Evolutionary conservation across 2,329 filamentous ascomycete species (phyloP), one percentile per base, ranked within the genome.

Genomic region (Calycina marina): DNA sequence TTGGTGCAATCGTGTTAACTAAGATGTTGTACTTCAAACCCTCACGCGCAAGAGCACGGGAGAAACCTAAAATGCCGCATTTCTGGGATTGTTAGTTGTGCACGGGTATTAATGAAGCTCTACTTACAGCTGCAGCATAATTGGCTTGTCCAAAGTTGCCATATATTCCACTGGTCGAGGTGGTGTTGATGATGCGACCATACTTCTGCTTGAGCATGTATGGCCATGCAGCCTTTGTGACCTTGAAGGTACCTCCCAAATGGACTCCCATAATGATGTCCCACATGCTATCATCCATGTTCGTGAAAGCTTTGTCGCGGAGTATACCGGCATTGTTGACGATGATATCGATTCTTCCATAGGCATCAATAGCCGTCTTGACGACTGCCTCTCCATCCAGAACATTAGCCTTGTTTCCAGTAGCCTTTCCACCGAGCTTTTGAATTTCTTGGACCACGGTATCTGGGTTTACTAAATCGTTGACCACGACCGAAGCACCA

Each of bases 101-200:
- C 11, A 13, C 15, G 6, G 6, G 18, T 16, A 5, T 9, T 6
- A 10, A 14, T 9, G 14, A 17, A 15, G 14, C 3, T n/a, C 15
- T 10, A 67, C 75, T 63, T 69, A 81, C 76, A 36, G 82, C 82
- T 37, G 88, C 83, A 40, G 90, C 72, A 58, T 98, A 98, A 69
- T 98, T 98, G 51, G 88, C 83, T 61, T 98, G 90, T 41, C 90
- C 90, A 56, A 98, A 98, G 70, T 94, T 98, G 48, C 90, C 90
- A 56, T 98, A 98, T 58, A 98, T 93, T 59, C 90, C 90, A 48
- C 81, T 92, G 30, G 90, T 96, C 20, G 84, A 93, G 25, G 90
- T 90, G 29, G 90, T 98, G 69, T 98, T 98, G 52, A 98, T 68
- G 40, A 98, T 75, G 50, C 90, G 84, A 45, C 90, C 90, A 52